Conservation (phyloP, 2,329 filamentous ascomycete genomes). For the Ophiostoma novo-ulmi region DNA sequence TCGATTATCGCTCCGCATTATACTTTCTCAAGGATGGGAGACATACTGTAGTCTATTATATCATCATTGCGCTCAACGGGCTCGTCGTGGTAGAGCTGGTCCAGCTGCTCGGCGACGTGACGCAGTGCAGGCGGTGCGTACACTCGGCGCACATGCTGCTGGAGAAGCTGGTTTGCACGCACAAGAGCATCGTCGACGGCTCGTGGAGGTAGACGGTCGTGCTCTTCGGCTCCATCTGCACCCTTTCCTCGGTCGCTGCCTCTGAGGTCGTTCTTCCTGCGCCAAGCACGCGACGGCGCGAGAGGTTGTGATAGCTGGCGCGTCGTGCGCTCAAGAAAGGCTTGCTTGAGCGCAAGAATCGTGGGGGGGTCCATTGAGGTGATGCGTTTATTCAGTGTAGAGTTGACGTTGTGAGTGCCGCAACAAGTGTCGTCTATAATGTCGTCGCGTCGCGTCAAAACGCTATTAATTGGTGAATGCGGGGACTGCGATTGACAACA, state of each 20-base stretch:
- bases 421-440: background rate
- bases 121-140: slow-evolving; percentile 65
- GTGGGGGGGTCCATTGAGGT: slow-evolving; percentile 42
- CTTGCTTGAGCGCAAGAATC: slow-evolving; percentile 57
- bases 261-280: slow-evolving; percentile 39
- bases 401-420: background rate
- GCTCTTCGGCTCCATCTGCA: slow-evolving; percentile 25
- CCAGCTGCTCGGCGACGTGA: slow-evolving; percentile 68
- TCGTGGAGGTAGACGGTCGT: slow-evolving; percentile 41
- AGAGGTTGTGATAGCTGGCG: slow-evolving; percentile 58
- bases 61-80: slow-evolving; percentile 27
- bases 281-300: slow-evolving; percentile 51
- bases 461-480: background rate
- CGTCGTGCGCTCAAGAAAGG: slow-evolving; percentile 59
- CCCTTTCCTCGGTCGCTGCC: slow-evolving; percentile 20
- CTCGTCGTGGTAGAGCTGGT: slow-evolving; percentile 45
- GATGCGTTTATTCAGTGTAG: background rate
- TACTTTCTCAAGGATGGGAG: background rate
- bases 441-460: slow-evolving; percentile 2
- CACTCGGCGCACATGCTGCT: slow-evolving; percentile 60
- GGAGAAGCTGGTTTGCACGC: slow-evolving; percentile 56
- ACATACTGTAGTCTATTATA: slow-evolving; percentile 44
- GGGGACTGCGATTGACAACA: background rate
- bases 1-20: background rate
- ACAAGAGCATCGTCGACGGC: slow-evolving; percentile 53